Evolutionary conservation across 805 yeast species (phyloP).

Genomic region (Blastobotrys robertii): DNA sequence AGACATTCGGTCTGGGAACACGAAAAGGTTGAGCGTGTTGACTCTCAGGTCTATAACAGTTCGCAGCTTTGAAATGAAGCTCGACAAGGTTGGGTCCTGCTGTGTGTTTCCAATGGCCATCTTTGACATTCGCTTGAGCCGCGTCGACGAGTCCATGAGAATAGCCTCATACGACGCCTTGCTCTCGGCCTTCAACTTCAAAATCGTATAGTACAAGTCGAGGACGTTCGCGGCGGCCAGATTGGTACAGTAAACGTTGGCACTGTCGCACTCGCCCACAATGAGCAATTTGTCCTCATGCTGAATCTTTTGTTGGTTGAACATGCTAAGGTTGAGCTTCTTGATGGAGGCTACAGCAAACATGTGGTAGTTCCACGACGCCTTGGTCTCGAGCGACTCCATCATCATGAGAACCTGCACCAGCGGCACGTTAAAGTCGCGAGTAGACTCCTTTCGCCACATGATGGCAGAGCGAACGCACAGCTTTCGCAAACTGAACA

Average conservation of each 20-base stretch:
- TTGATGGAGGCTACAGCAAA: conserved; percentile 55
- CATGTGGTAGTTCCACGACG: conserved; percentile 77
- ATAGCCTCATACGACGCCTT: conserved; percentile 67
- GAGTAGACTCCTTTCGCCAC: conserved; percentile 45
- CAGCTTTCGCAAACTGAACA: conserved; percentile 39
- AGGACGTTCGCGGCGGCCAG: conserved; percentile 74
- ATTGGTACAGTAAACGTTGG: conserved; percentile 65
- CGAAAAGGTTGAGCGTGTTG: conserved; percentile 44
- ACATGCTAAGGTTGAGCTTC: conserved; percentile 43
- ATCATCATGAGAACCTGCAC: conserved; percentile 53
- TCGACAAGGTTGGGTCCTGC: conserved; percentile 8
- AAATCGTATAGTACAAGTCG: conserved; percentile 64
- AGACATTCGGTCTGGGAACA: conserved; percentile 73
- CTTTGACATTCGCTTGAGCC: not conserved
- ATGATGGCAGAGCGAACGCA: conserved; percentile 55
- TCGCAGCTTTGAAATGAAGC: conserved; percentile 32
- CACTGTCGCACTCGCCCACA: conserved; percentile 48
- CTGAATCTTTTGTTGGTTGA: conserved; percentile 43
- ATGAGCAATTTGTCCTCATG: conserved; percentile 18
- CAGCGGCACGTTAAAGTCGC: conserved; percentile 48
- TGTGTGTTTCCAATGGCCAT: not conserved
- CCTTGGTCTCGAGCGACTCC: conserved; percentile 44
- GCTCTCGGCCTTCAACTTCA: conserved; percentile 65
- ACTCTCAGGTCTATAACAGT: conserved; percentile 59
- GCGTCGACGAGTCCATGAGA: conserved; percentile 43